A percentile compares a stretch with the other conserved stretches of the same genome.
These are phyloP conservation scores for Hymenoscyphus scutula DNA, from an alignment of 2,329 filamentous ascomycete species.

Conservation along the genomic window DNA sequence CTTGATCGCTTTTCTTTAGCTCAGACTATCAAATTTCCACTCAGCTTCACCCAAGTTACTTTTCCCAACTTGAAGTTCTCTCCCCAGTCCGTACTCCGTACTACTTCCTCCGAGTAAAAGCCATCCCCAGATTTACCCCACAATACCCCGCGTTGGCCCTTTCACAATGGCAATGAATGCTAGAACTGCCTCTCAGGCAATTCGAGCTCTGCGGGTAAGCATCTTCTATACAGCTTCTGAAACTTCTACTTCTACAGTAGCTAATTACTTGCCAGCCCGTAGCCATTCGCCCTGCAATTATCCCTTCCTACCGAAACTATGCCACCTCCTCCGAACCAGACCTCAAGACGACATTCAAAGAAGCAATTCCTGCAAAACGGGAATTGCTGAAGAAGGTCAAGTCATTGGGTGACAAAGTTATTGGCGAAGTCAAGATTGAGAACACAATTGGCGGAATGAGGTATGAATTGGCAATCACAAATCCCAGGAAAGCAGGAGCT, in stretches of 20 bases:
- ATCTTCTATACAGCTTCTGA: slow-evolving; percentile 27
- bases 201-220: slow-evolving; percentile 62
- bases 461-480: slow-evolving; percentile 34
- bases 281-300: slow-evolving; percentile 36
- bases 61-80: neutral
- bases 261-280: slow-evolving; percentile 25
- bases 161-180: slow-evolving; percentile 62
- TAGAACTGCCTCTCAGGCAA: slow-evolving; percentile 58
- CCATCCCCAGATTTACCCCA: slow-evolving; percentile 24
- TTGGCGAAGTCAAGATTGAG: slow-evolving; percentile 91
- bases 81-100: neutral
- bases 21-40: neutral
- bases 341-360: slow-evolving; percentile 82
- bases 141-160: slow-evolving; percentile 26
- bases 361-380: slow-evolving; percentile 85
- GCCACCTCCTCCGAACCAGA: slow-evolving; percentile 78
- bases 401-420: slow-evolving; percentile 73
- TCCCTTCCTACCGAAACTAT: slow-evolving; percentile 54
- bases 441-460: slow-evolving; percentile 96
- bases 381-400: slow-evolving; percentile 95
- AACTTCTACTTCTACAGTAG: slow-evolving; percentile 17
- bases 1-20: neutral
- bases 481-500: slow-evolving; percentile 13
- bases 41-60: neutral
- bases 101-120: neutral